Evolutionary conservation across 768 basidiomycete genomes (phyloP), one percentile per base, ranked within the genome.

Genomic region (Tricholoma bakamatsutake): DNA sequence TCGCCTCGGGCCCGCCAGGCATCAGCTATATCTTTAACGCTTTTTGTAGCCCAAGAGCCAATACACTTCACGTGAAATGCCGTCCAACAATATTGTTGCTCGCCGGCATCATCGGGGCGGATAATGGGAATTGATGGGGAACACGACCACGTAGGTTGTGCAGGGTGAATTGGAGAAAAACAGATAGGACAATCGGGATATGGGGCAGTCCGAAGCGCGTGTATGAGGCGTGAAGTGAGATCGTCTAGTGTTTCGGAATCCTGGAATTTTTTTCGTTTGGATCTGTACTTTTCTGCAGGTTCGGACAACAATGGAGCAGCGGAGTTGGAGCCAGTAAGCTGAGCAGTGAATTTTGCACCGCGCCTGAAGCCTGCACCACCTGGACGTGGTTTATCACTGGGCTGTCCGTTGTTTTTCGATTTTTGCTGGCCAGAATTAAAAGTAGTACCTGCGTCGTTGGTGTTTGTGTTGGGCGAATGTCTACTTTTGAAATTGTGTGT

Each of bases 51-150:
- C 96, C 96, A 98, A 0, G 88, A 80, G 7, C 81, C 78, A 61
- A 98, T 89, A 63, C 96, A 98, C 61, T 85, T 87, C 21, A 96
- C 75, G 70, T 98, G 96, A 64, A 97, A 94, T 0, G 90, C 84
- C 10, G 84, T 90, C 85, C 90, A 96, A 64, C 96, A 98, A 62
- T 84, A 90, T 57, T 84, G 84, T 5, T 75, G 69, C 31, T 70
- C 67, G 21, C 70, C 67, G n/a, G 63, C 48, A 35, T 61, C 68
- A 24, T 61, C 66, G 6, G 67, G 58, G 12, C 66, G 65, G 30
- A 78, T 59, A 9, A 78, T 71, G 1, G 79, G 73, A n/a, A 76
- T 76, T 0, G 80, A 76, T 2, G 87, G 85, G 8, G 87, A 84
- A 68, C 96, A 98, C 0, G 90, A 93, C 90, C 93, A 95, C 0